Percentiles rank a stretch among this genome's conserved stretches.
These are phyloP conservation scores for Xylariaceae sp. DNA, from an alignment of 2,329 filamentous ascomycete species.

Conservation along the genomic window DNA sequence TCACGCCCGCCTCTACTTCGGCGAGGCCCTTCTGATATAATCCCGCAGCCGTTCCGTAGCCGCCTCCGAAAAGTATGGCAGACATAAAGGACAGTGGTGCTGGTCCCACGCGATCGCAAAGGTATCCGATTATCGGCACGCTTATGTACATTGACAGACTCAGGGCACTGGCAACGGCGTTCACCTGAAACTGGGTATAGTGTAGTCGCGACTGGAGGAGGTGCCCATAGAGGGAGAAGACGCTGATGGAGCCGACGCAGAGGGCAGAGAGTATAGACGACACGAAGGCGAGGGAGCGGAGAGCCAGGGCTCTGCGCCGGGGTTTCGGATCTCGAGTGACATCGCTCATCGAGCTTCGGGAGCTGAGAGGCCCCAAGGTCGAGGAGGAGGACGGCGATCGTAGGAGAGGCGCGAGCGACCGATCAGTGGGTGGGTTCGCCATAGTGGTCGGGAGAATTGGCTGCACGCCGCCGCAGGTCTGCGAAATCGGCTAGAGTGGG, in stretches of 20 bases:
- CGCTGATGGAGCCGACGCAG: conserved; percentile 86
- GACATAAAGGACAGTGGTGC: conserved; percentile 71
- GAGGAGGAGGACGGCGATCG: conserved; percentile 23
- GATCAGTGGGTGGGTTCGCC: conserved; percentile 16
- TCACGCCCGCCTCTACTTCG: conserved; percentile 29
- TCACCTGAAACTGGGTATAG: conserved; percentile 90
- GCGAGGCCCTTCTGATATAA: conserved; percentile 55
- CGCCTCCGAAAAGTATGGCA: conserved; percentile 68
- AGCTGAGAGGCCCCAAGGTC: conserved; percentile 22
- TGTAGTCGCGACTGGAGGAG: conserved; percentile 80
- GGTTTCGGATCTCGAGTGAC: conserved; percentile 13
- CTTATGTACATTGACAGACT: conserved; percentile 87
- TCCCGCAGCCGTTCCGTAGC: conserved; percentile 79
- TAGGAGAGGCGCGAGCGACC: conserved; percentile 21
- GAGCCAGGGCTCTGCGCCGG: conserved; percentile 19
- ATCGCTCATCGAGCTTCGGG: conserved; percentile 26
- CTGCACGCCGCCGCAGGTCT: no score
- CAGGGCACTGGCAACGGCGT: conserved; percentile 78
- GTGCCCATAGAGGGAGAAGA: conserved; percentile 91
- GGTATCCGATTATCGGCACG: conserved; percentile 83
- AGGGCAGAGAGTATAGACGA: conserved; percentile 56
- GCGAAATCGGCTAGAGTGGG: no score
- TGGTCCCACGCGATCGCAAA: conserved; percentile 86
- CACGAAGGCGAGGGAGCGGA: conserved; percentile 46
- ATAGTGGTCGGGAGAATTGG: conserved; percentile 6